A percentile compares a stretch with the other conserved stretches of the same genome.
Evolutionary conservation across 2,329 filamentous ascomycete genomes (phyloP).

Genomic region (Beauveria sp.): DNA sequence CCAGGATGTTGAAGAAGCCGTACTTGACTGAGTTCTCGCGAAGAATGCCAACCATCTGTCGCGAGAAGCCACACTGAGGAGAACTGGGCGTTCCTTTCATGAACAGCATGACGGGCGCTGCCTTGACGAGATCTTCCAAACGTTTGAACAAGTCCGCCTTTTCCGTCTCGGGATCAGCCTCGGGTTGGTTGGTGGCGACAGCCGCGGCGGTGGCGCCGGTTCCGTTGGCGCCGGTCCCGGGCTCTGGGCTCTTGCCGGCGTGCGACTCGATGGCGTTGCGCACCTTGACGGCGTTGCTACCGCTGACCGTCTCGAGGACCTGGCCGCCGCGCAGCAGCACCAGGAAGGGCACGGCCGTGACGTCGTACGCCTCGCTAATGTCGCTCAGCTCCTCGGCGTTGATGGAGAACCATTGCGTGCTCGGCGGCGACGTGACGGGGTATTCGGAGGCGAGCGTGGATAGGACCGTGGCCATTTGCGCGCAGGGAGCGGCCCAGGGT

Average conservation of each 20-base stretch:
- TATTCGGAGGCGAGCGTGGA: slow-evolving; percentile 81
- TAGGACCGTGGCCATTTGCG: slow-evolving; percentile 86
- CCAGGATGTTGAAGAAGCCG: slow-evolving; percentile 98
- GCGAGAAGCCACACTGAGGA: slow-evolving; percentile 87
- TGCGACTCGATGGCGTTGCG: slow-evolving; percentile 79
- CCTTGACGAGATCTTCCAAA: slow-evolving; percentile 79
- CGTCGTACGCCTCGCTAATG: slow-evolving; percentile 85
- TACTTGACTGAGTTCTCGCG: slow-evolving; percentile 90
- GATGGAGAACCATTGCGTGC: slow-evolving; percentile 77
- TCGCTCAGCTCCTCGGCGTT: slow-evolving; percentile 94
- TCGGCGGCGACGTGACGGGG: slow-evolving; percentile 55
- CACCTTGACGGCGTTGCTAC: slow-evolving; percentile 81
- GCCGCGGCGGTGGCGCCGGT: slow-evolving; percentile 26
- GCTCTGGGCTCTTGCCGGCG: slow-evolving; percentile 41
- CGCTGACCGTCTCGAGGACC: slow-evolving; percentile 78
- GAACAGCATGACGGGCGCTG: slow-evolving; percentile 95
- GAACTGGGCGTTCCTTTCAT: slow-evolving; percentile 92
- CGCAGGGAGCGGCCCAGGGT: slow-evolving; percentile 92
- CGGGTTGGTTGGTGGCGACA: slow-evolving; percentile 36
- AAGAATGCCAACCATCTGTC: slow-evolving; percentile 79
- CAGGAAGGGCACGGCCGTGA: slow-evolving; percentile 88
- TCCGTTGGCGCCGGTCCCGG: slow-evolving; percentile 24
- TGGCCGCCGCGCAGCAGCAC: slow-evolving; percentile 70
- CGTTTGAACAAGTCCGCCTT: slow-evolving; percentile 83
- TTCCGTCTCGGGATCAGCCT: slow-evolving; percentile 45